These are phyloP conservation scores for Phialocephala sp. DNA, from an alignment of 2,329 filamentous ascomycete genomes.

Conservation along the genomic window DNA sequence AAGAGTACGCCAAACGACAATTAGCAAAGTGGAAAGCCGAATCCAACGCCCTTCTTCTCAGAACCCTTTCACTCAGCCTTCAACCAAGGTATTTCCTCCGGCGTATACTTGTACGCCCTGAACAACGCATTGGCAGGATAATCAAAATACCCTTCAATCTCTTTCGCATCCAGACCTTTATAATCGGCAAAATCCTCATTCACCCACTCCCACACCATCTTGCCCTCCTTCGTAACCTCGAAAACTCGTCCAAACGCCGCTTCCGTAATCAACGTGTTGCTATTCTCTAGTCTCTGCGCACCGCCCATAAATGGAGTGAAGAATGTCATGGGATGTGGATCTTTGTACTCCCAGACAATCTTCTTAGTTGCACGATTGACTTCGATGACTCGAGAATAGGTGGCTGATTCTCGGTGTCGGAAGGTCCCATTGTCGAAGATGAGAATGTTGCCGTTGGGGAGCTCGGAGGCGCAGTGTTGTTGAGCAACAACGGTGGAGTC, in stretches of 20 bases:
- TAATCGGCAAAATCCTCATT: slow-evolving; percentile 50
- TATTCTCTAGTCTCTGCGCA: slow-evolving; percentile 48
- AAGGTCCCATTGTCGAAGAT: slow-evolving; percentile 55
- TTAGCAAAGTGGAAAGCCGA: too few relatives aligned
- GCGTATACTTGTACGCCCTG: slow-evolving; percentile 50
- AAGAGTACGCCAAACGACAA: too few relatives aligned
- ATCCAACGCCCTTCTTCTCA: too few relatives aligned
- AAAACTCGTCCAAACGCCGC: slow-evolving; percentile 51
- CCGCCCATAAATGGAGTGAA: slow-evolving; percentile 55
- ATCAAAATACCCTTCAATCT: slow-evolving; percentile 43
- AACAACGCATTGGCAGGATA: slow-evolving; percentile 52
- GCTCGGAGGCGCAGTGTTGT: slow-evolving; percentile 51
- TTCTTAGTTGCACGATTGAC: slow-evolving; percentile 47
- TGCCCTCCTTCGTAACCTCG: slow-evolving; percentile 49
- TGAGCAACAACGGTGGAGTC: slow-evolving; percentile 48
- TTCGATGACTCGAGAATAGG: slow-evolving; percentile 49
- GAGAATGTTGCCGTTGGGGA: slow-evolving; percentile 49
- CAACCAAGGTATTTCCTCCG: slow-evolving; percentile 50
- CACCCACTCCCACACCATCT: slow-evolving; percentile 52
- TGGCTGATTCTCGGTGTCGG: slow-evolving; percentile 47
- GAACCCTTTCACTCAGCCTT: background rate
- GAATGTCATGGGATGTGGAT: slow-evolving; percentile 37
- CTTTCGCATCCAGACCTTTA: slow-evolving; percentile 44
- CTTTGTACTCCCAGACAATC: slow-evolving; percentile 52
- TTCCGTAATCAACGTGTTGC: slow-evolving; percentile 52